Percentiles rank a stretch among this genome's conserved stretches.
Conservation (phyloP, 2,329 filamentous ascomycete species). For the Trichoderma endophyticum region DNA sequence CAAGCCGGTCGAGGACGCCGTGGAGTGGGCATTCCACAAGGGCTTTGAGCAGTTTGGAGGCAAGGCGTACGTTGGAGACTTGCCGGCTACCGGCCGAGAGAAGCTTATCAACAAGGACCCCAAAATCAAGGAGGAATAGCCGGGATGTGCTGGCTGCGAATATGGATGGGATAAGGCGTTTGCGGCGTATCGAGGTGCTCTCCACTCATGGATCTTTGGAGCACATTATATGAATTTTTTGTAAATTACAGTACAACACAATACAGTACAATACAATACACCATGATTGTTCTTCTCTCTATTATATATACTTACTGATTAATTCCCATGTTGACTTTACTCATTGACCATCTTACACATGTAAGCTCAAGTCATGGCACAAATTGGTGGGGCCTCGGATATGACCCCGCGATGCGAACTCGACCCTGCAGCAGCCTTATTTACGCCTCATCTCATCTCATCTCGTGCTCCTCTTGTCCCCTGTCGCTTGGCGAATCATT, state of each 20-base stretch:
- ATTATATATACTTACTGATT: not conserved
- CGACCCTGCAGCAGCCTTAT: conserved; percentile 11
- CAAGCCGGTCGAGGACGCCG: conserved; percentile 84
- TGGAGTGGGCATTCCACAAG: conserved; percentile 86
- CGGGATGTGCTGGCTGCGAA: not conserved
- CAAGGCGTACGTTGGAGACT: conserved; percentile 50
- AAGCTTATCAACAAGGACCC: conserved; percentile 39
- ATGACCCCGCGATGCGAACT: conserved; percentile 7
- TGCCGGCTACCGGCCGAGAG: conserved; percentile 52
- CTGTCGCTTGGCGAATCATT: not conserved
- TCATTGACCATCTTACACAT: not conserved
- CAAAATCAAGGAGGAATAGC: conserved; percentile 45
- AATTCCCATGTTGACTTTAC: not conserved
- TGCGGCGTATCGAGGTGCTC: not conserved
- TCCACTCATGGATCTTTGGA: not conserved
- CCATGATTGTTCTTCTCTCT: not conserved
- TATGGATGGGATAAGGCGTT: not conserved
- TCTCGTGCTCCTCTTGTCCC: not conserved
- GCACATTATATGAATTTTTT: not conserved
- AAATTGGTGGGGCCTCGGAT: not conserved
- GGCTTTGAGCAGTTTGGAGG: conserved; percentile 73
- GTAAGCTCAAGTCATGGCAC: not conserved
- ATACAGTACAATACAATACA: not conserved
- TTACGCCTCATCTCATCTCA: not conserved
- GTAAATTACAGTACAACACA: not conserved